phyloP scores from a whole-genome alignment of 139 green algal species.

The Chlamydomonas sp. region DNA sequence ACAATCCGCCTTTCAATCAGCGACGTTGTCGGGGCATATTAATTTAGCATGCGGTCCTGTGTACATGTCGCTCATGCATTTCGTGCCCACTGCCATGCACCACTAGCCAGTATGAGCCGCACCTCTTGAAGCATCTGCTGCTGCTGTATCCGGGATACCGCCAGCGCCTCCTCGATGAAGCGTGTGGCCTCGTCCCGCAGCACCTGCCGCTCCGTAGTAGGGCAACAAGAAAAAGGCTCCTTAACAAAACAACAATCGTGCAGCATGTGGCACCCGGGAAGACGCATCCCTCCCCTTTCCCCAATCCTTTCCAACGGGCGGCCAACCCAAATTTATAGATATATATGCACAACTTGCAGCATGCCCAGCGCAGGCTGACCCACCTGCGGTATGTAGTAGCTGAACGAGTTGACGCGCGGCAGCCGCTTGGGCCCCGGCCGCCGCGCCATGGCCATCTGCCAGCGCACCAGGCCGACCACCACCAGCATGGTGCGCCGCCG shows the following conservation, averaged over 20 bases:
- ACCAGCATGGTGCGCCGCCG: slow-evolving; percentile 27
- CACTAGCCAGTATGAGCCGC: too few species aligned
- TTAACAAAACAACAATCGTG: too few species aligned
- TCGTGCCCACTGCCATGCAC: background rate
- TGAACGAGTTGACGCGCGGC: slow-evolving; percentile 29
- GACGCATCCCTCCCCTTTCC: background rate
- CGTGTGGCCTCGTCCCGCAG: slow-evolving; percentile 16
- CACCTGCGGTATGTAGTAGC: slow-evolving; percentile 36
- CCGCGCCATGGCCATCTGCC: slow-evolving; percentile 18
- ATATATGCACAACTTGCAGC: too few species aligned
- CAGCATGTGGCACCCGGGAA: background rate
- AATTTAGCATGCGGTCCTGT: background rate
- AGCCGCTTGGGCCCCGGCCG: slow-evolving; percentile 32
- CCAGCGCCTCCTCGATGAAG: slow-evolving; percentile 27
- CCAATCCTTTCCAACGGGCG: background rate
- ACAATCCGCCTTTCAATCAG: background rate
- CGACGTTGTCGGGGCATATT: background rate
- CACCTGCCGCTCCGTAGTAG: background rate
- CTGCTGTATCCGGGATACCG: background rate
- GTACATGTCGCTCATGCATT: background rate
- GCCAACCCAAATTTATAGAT: too few species aligned
- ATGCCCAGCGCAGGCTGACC: background rate
- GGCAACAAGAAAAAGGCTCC: too few species aligned
- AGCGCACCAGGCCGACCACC: slow-evolving; percentile 14
- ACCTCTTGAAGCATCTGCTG: background rate